Base-by-base conservation (phyloP, 148 eudicot species). In the Simmondsia chinensis region DNA sequence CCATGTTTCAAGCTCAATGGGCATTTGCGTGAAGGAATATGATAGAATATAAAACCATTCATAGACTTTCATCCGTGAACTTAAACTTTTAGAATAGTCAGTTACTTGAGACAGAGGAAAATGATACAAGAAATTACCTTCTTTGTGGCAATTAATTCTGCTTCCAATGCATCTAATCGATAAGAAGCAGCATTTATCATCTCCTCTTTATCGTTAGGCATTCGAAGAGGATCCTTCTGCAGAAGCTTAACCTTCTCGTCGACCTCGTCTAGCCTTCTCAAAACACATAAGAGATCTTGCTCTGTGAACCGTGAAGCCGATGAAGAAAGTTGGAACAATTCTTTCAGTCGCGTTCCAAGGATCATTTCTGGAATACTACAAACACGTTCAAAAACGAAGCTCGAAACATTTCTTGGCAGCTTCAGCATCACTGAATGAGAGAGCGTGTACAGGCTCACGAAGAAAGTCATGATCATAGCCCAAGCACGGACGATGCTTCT, bases 111-210 rank as follows among this genome's bases (percentile, higher is more conserved):
- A 20, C 10, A 18, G 37, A 39, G 4, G 18, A 45, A 31, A 38
- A 13, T 1, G 9, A 6, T 18, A 6, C 17, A 36, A 11, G 10
- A 24, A 15, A 24, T 43, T 60, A 73, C 80, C 83, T 67, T 80
- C 45, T 76, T 73, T 2, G 70, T 61, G 24, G 75, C 54, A 48
- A 87, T 77, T 21, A 87, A 57, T 56, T 87, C 96, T 13, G 94
- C 79, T 70, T 87, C 96, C 23, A 87, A 59, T 44, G 86, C 79
- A 54, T 80, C 96, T 20, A 87, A 70, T 10, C 86, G 80, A 65
- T 68, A 73, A 20, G 74, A 72, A 50, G 96, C 79, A 51, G 67
- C 77, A 68, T 73, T 70, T 8, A 83, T 80, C 53, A 75, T 41
- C 39, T 83, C 79, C 60, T 67, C 95, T 61, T 81, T 81, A 49